phyloP scores from a whole-genome alignment of 345 rosid species.

The Sonneratia caseolaris region DNA sequence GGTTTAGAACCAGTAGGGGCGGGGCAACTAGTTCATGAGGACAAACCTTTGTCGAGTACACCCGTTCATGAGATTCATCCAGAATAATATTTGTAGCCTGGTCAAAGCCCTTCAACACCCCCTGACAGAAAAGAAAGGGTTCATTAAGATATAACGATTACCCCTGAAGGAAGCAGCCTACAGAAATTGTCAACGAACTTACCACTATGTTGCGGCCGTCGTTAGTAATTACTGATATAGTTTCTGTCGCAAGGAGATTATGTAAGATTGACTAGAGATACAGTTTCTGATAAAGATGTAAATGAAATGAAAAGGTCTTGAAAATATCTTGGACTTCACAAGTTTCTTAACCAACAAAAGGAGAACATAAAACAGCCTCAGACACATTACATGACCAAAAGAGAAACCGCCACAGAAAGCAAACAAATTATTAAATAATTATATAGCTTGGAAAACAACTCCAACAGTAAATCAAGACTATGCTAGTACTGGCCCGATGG shows the following conservation, averaged over 20 bases:
- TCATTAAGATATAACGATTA: not conserved
- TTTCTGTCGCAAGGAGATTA: conserved; percentile 32
- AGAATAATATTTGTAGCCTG: conserved; percentile 87
- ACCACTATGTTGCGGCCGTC: conserved; percentile 96
- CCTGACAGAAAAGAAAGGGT: conserved; percentile 24
- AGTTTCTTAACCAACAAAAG: not conserved
- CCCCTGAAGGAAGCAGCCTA: too few relatives aligned
- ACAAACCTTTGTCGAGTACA: conserved; percentile 73
- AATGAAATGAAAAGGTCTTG: not conserved
- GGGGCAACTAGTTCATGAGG: not conserved
- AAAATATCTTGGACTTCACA: not conserved
- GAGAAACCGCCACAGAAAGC: not conserved
- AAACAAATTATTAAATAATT: not conserved
- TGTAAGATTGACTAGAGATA: not conserved
- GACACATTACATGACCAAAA: not conserved
- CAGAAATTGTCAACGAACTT: conserved; percentile 1
- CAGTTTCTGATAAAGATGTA: not conserved
- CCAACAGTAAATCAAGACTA: not conserved
- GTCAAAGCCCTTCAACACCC: conserved; percentile 72
- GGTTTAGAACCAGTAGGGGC: not conserved
- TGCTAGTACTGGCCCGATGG: not conserved
- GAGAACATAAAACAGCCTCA: not conserved
- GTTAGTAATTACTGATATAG: conserved; percentile 68
- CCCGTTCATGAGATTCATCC: conserved; percentile 89
- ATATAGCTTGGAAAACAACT: not conserved